Percentiles rank a stretch among this genome's conserved stretches.
Evolutionary conservation across 176 grass and related monocot genomes (phyloP).

Genomic region (Aegilops speltoides): DNA sequence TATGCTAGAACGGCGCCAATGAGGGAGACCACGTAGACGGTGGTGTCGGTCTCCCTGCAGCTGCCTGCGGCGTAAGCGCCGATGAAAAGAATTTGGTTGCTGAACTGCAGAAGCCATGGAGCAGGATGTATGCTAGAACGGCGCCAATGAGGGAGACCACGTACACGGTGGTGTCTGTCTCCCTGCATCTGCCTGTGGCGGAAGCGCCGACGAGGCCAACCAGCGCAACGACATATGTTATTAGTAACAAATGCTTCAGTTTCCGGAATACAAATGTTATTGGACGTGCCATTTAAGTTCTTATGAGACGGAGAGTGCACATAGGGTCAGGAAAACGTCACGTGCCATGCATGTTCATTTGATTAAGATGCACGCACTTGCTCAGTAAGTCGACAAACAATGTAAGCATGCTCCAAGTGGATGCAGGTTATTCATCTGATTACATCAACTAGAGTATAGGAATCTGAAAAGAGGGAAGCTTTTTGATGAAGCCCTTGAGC

Average conservation of each 20-base stretch:
- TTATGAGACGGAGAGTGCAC: not conserved
- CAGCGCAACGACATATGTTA: not conserved
- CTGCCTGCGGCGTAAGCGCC: slow-evolving; percentile 8
- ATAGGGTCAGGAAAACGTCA: not conserved
- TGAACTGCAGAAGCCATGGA: too few species aligned
- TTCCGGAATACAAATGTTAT: not conserved
- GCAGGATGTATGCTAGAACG: too few species aligned
- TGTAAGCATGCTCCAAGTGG: too few species aligned
- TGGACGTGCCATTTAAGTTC: not conserved
- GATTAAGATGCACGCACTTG: too few species aligned
- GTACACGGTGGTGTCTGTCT: too few species aligned
- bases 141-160: too few species aligned
- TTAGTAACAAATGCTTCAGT: not conserved
- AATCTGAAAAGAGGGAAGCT: too few species aligned
- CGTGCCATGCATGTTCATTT: not conserved
- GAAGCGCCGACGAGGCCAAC: not conserved
- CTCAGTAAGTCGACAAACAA: too few species aligned
- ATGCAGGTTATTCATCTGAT: not conserved
- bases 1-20: too few species aligned
- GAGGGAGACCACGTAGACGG: too few species aligned
- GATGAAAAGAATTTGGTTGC: too few species aligned
- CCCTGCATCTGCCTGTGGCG: slow-evolving; percentile 5
- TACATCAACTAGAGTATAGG: not conserved
- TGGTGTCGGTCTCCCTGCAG: not conserved
- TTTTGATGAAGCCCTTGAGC: not conserved